These are phyloP conservation scores for Emmonsia crescens DNA, from an alignment of 2,329 filamentous ascomycete genomes.

Conservation along the genomic window DNA sequence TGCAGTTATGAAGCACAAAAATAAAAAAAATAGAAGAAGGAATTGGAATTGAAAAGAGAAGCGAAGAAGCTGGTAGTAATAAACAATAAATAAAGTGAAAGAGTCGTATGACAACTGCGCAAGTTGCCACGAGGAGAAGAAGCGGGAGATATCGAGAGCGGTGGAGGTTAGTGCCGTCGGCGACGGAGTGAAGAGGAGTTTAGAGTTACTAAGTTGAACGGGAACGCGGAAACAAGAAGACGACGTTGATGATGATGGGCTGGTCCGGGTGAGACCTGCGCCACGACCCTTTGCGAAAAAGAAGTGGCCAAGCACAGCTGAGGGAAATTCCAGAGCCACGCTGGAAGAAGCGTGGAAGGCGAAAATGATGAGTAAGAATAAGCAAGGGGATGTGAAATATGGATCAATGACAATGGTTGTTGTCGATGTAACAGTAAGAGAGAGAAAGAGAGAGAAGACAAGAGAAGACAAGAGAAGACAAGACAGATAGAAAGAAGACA, in stretches of 20 bases:
- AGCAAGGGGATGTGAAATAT: background rate
- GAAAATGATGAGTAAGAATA: conserved; percentile 3
- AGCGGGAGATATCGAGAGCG: conserved; percentile 1
- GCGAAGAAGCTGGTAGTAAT: background rate
- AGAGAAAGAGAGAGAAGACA: background rate
- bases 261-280: conserved; percentile 3
- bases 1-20: background rate
- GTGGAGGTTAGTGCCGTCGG: background rate
- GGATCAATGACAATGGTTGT: background rate
- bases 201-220: background rate
- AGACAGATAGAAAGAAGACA: background rate
- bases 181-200: background rate
- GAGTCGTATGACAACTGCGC: background rate
- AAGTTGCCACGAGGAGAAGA: background rate
- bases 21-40: background rate
- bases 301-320: background rate
- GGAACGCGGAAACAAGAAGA: background rate
- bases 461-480: background rate
- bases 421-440: background rate
- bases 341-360: conserved; percentile 5
- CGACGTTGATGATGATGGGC: too few relatives aligned
- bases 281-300: background rate
- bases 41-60: background rate
- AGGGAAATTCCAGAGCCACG: background rate
- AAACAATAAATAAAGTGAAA: background rate